Evolutionary conservation across 805 yeast genomes (phyloP).

Genomic region (Candida jianshihensis): DNA sequence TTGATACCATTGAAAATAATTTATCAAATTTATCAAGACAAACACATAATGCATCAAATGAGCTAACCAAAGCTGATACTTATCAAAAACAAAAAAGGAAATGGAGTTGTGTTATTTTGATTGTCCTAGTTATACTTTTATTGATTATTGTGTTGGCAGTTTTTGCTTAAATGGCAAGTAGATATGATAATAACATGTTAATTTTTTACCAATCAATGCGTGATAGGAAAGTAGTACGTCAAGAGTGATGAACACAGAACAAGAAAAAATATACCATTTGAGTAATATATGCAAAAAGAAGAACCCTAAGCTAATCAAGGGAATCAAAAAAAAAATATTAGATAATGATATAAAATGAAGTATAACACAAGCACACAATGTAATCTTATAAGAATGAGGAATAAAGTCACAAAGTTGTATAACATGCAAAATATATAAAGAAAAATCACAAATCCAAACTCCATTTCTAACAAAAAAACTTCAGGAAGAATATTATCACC

Average conservation of each 20-base stretch:
- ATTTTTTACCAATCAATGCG: no score
- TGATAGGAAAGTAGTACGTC: not conserved
- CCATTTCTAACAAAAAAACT: not conserved
- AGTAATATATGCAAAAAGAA: no score
- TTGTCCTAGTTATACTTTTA: conserved; percentile 50
- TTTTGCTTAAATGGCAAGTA: conserved; percentile 8
- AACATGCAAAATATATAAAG: no score
- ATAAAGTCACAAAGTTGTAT: no score
- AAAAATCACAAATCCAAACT: conserved; percentile 1
- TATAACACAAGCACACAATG: no score
- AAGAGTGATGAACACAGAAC: no score
- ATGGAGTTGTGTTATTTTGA: conserved; percentile 65
- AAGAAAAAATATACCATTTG: no score
- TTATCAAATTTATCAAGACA: conserved; percentile 55
- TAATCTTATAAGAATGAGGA: not conserved
- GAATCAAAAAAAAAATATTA: no score
- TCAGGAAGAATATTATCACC: no score
- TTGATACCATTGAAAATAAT: conserved; percentile 81
- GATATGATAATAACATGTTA: no score
- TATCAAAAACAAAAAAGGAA: conserved; percentile 64
- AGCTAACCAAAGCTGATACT: conserved; percentile 65
- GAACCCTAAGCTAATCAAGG: no score
- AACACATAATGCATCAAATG: conserved; percentile 63
- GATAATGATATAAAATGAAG: no score
- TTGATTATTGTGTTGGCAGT: conserved; percentile 53